These are phyloP conservation scores for Kazachstania africana DNA, from an alignment of 805 yeast genomes.

Conservation along the genomic window DNA sequence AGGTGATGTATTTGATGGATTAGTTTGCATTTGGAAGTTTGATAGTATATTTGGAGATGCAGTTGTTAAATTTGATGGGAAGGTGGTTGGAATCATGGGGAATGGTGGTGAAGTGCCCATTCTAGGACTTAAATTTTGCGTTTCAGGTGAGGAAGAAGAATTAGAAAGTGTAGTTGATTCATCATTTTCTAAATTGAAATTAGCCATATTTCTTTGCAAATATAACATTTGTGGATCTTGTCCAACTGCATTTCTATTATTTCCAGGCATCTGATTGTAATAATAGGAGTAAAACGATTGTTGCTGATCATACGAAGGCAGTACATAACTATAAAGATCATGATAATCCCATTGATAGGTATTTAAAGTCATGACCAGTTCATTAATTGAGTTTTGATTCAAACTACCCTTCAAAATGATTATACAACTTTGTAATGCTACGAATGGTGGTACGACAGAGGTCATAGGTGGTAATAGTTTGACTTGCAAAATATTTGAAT, in stretches of 20 bases:
- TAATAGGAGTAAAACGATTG: not conserved
- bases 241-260: not conserved
- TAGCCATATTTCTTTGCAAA: no score
- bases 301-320: constrained; percentile 7
- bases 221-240: no score
- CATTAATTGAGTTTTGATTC: constrained; percentile 13
- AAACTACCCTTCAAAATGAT: constrained; percentile 14
- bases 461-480: constrained; percentile 24
- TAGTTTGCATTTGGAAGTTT: no score
- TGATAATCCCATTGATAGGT: constrained; percentile 24
- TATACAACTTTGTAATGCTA: constrained; percentile 23
- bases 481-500: constrained; percentile 20
- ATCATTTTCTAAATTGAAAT: not conserved
- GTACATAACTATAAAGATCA: constrained; percentile 18
- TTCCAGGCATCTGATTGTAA: no score
- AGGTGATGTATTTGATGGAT: no score
- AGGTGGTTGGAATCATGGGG: not conserved
- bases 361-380: constrained; percentile 18
- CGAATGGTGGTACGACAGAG: constrained; percentile 23
- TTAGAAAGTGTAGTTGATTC: not conserved
- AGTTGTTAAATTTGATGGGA: not conserved
- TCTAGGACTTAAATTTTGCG: not conserved
- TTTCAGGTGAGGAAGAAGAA: not conserved
- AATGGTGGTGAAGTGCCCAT: not conserved
- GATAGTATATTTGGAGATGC: no score